phyloP scores from a whole-genome alignment of 2,329 filamentous ascomycete genomes.

The Hymenoscyphus repandus region DNA sequence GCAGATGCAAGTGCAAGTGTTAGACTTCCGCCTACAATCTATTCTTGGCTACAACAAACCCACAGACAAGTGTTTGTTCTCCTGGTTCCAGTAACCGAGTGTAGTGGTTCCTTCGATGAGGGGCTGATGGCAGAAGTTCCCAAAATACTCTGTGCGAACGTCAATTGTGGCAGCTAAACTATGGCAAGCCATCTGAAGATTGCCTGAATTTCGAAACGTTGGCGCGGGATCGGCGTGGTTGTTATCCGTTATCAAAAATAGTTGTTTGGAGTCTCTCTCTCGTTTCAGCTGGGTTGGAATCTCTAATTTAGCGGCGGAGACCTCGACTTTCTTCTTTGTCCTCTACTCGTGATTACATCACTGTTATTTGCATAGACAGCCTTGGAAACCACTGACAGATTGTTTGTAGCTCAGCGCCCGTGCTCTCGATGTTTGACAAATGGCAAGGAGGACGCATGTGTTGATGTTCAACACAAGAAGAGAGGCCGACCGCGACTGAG shows the following conservation, averaged over 20 bases:
- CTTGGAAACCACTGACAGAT: constrained; percentile 15
- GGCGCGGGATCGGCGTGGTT: not conserved
- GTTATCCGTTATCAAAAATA: not conserved
- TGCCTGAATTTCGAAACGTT: constrained; percentile 1
- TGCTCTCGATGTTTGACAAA: constrained; percentile 73
- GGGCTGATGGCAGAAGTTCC: not conserved
- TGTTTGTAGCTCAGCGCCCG: constrained; percentile 60
- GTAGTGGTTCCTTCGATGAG: no score
- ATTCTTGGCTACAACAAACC: constrained; percentile 5
- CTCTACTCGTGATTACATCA: not conserved
- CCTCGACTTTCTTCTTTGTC: not conserved
- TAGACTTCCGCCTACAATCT: constrained; percentile 4
- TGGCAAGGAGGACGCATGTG: constrained; percentile 73
- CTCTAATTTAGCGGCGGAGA: not conserved
- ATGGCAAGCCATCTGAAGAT: not conserved
- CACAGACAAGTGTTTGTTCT: not conserved
- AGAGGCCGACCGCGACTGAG: constrained; percentile 71
- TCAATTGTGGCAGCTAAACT: constrained; percentile 1
- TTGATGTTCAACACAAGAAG: constrained; percentile 85
- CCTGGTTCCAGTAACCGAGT: not conserved
- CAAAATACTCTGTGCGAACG: not conserved
- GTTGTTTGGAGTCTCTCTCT: not conserved
- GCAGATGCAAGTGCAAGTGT: constrained; percentile 4
- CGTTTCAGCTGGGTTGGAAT: constrained; percentile 1
- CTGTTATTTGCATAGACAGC: not conserved